A percentile compares a stretch with the other conserved stretches of the same genome.
phyloP scores from a whole-genome alignment of 352 stramenopile species.

The Pythium brachiatum region DNA sequence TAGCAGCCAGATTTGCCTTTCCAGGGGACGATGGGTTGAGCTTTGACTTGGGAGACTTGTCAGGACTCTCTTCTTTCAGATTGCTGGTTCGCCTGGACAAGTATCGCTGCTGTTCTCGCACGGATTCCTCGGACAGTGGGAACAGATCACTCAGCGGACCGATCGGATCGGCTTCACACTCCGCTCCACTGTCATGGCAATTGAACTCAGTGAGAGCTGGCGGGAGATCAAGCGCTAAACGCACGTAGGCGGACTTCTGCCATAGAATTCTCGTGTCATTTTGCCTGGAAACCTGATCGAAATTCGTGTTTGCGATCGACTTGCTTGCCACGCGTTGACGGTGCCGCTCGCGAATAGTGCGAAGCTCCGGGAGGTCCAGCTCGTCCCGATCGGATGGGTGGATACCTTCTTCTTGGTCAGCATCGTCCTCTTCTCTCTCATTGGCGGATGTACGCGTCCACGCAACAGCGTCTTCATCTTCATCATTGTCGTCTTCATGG shows the following conservation, averaged over 20 bases:
- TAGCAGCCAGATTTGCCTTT: not conserved
- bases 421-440: slow-evolving; percentile 19
- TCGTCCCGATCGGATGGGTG: not conserved
- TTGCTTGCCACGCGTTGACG: slow-evolving; percentile 11
- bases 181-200: not conserved
- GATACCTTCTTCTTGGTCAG: not conserved
- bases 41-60: not conserved
- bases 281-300: not conserved
- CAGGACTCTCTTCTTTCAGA: not conserved
- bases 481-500: slow-evolving; percentile 5
- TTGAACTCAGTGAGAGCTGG: not conserved
- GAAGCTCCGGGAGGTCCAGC: slow-evolving; percentile 24
- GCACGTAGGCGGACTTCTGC: slow-evolving; percentile 42
- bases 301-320: not conserved
- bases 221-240: slow-evolving; percentile 39
- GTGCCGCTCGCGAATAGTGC: slow-evolving; percentile 28
- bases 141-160: slow-evolving; percentile 2
- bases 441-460: slow-evolving; percentile 11
- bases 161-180: not conserved
- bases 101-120: not conserved
- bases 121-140: slow-evolving; percentile 4
- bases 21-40: not conserved
- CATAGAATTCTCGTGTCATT: slow-evolving; percentile 36
- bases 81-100: not conserved
- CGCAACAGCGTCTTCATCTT: not conserved